Evolutionary conservation across 1,284 basidiomycete genomes (phyloP).

Genomic region (Rhodofomes roseus): DNA sequence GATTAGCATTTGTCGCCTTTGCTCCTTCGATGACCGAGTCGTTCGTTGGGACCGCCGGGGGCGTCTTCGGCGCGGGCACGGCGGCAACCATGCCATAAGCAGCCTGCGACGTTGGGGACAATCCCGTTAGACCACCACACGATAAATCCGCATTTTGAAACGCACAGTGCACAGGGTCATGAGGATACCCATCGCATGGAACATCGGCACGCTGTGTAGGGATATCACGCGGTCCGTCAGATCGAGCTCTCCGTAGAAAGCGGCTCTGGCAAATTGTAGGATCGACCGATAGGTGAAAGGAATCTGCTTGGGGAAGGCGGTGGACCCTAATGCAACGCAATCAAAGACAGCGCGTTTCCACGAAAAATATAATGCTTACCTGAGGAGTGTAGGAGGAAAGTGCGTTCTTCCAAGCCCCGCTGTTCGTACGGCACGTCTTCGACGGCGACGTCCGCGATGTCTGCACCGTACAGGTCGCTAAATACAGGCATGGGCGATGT

Average conservation of each 20-base stretch:
- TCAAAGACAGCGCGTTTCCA: too few species aligned
- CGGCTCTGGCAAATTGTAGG: neutral
- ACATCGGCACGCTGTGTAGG: constrained; percentile 20
- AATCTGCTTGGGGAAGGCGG: constrained; percentile 24
- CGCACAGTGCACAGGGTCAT: constrained; percentile 5
- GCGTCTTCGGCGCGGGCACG: constrained; percentile 16
- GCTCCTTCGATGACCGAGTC: constrained; percentile 14
- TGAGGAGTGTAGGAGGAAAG: constrained; percentile 30
- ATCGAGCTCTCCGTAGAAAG: constrained; percentile 13
- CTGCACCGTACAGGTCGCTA: neutral
- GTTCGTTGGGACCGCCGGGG: constrained; percentile 16
- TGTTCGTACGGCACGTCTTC: constrained; percentile 1
- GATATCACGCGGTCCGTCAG: constrained; percentile 13
- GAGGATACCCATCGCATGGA: constrained; percentile 17
- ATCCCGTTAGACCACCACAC: constrained; percentile 3
- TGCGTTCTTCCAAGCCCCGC: constrained; percentile 15
- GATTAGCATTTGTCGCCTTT: constrained; percentile 10
- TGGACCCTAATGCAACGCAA: constrained; percentile 15
- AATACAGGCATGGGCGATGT: neutral
- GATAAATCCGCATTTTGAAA: neutral
- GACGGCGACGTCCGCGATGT: neutral
- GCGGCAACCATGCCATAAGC: constrained; percentile 10
- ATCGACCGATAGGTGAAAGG: constrained; percentile 10
- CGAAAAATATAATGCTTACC: constrained; percentile 18
- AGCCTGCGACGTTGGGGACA: neutral